Evolutionary conservation across 768 basidiomycete genomes (phyloP).

Genomic region (Pulveroboletus sp.): DNA sequence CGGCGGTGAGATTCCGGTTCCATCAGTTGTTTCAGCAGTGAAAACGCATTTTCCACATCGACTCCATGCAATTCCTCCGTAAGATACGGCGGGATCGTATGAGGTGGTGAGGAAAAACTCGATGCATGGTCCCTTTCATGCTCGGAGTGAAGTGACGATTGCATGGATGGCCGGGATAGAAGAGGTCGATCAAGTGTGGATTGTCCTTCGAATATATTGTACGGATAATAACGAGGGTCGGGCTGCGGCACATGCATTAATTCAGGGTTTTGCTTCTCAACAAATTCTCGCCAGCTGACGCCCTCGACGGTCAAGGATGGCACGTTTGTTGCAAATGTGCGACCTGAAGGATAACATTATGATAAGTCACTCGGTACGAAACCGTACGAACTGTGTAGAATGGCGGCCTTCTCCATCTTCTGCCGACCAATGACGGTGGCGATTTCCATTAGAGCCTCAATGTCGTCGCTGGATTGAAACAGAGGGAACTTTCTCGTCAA

Average conservation of each 20-base stretch:
- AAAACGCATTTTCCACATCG: slow-evolving; percentile 65
- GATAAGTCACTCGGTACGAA: background rate
- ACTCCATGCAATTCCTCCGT: slow-evolving; percentile 39
- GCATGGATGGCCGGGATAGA: slow-evolving; percentile 35
- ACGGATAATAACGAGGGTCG: slow-evolving; percentile 53
- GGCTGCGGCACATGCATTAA: slow-evolving; percentile 48
- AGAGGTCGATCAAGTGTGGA: slow-evolving; percentile 19
- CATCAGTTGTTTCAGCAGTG: slow-evolving; percentile 69
- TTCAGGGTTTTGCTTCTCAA: slow-evolving; percentile 72
- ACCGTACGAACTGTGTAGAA: slow-evolving; percentile 72
- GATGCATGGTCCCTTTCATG: slow-evolving; percentile 16
- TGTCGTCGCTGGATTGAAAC: slow-evolving; percentile 90
- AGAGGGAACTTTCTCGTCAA: slow-evolving; percentile 89
- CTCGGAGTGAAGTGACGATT: slow-evolving; percentile 20
- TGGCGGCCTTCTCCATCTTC: slow-evolving; percentile 80
- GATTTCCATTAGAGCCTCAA: slow-evolving; percentile 94
- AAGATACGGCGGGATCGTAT: slow-evolving; percentile 15
- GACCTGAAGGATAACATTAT: slow-evolving; percentile 47
- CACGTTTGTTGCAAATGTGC: slow-evolving; percentile 87
- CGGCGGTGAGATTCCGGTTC: slow-evolving; percentile 74
- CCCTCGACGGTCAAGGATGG: slow-evolving; percentile 68
- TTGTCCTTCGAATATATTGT: slow-evolving; percentile 31
- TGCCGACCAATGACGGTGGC: slow-evolving; percentile 78
- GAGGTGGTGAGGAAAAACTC: slow-evolving; percentile 21
- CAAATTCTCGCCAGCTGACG: slow-evolving; percentile 66